phyloP scores from a whole-genome alignment of 106 monocot genomes.

The Vanilla planifolia region DNA sequence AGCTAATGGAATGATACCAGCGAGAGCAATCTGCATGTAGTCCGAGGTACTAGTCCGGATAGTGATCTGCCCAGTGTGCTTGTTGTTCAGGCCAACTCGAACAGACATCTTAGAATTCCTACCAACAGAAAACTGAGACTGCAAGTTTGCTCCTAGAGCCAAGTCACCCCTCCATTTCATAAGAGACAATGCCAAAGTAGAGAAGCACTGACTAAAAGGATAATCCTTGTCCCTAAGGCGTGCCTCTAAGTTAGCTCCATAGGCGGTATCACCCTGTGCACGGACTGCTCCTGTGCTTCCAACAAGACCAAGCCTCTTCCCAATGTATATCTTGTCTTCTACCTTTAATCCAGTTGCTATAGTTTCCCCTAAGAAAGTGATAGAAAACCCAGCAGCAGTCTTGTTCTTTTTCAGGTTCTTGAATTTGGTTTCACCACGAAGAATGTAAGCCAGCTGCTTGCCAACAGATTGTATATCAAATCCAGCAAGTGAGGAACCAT shows the following conservation, averaged over 20 bases:
- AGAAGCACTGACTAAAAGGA: conserved; percentile 66
- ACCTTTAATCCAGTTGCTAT: conserved; percentile 77
- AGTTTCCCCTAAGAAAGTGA: conserved; percentile 86
- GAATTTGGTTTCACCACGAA: conserved; percentile 79
- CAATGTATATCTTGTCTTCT: conserved; percentile 71
- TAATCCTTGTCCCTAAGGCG: conserved; percentile 71
- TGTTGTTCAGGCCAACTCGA: conserved; percentile 83
- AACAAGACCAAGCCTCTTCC: conserved; percentile 56
- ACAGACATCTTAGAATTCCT: conserved; percentile 68
- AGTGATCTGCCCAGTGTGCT: conserved; percentile 73
- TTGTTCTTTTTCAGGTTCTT: conserved; percentile 83
- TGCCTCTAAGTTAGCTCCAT: conserved; percentile 88
- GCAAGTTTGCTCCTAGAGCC: conserved; percentile 88
- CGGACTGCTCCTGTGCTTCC: conserved; percentile 80
- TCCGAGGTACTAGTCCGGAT: conserved; percentile 69
- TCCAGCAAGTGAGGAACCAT: conserved; percentile 71
- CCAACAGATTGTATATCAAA: conserved; percentile 86
- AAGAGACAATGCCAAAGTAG: conserved; percentile 76
- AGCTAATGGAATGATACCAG: conserved; percentile 59
- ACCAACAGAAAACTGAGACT: conserved; percentile 66
- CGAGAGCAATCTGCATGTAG: conserved; percentile 62
- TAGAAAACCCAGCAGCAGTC: conserved; percentile 65
- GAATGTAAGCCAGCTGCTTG: conserved; percentile 70
- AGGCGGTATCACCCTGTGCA: conserved; percentile 71
- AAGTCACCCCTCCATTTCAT: conserved; percentile 87